Evolutionary conservation across 2,329 filamentous ascomycete genomes (phyloP), one percentile per base, ranked within the genome.

Genomic region (Beauveria pseudobassiana): DNA sequence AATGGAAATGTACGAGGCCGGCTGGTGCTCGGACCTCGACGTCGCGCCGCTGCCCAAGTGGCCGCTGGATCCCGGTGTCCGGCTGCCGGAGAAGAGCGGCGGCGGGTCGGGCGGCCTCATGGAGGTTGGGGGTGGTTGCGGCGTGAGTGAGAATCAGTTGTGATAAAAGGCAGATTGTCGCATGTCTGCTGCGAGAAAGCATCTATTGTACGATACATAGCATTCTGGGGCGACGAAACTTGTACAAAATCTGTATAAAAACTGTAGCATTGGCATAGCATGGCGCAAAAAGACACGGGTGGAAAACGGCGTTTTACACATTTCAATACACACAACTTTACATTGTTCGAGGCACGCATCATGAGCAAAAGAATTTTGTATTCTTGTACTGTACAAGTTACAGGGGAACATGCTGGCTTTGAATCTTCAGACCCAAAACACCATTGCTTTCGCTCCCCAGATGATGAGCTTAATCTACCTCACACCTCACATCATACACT

Each of bases 1-100:
- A 0, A 82, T 93, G 66, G 93, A 98, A 75, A 97, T 99, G 93
- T 97, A 84, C 70, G 82, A 89, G 73, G 85, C 83, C 1, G 93
- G 93, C 0, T 93, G 85, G 80, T 75, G 78, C 63, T 87, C 85
- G 9, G 81, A 83, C 22, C 69, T 93, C 61, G 79, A 77, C 26
- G 81, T 87, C 62, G 72, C 81, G 52, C 81, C 87, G 2, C 70
- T 89, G 51, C 80, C 82, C 52, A 89, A 86, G 71, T 96, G 92
- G 92, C 79, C 86, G 2, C 81, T 96, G 72, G 90, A 93, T 71
- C 76, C 83, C 1, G n/a, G 5, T 10, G 34, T 51, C 16, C 30
- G 20, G 42, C 51, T 51, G 26, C 50, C 51, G 51, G 58, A 52
- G 40, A 43, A 54, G 50, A n/a, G 26, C 3, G 51, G 34, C 10